Base-by-base conservation (phyloP, 306 rosid species). In the Echinosophora koreensis region DNA sequence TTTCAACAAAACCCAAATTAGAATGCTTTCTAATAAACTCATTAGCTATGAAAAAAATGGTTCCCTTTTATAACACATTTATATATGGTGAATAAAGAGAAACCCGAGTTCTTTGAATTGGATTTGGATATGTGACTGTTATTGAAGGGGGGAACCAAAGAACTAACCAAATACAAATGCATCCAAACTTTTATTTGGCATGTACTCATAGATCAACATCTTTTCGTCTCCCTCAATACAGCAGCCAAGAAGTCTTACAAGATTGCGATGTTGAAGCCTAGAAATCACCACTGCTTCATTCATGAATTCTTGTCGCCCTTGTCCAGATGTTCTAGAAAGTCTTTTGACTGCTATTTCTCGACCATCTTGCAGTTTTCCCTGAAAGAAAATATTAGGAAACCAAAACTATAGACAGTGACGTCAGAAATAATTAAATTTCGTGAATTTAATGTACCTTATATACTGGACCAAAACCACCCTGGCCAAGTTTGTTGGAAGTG, bases 231-330 rank as follows among this genome's bases (percentile, higher is more conserved):
- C 41, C 55, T 82, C 81, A 55, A 44, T 27, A 27, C 82, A 76
- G 1, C 78, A 82, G 2, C 85, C 85, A 14, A 69, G 55, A 28
- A 81, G 85, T 61, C 9, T 69, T 12, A 81, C 85, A 51, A 81
- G 81, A 50, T 81, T 81, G 5, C 85, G 69, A 17, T 76, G 85
- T 71, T 82, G 85, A 54, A 76, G 85, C 65, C 70, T 76, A 14
- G 74, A 82, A 39, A 82, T 54, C 22, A 82, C 74, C 0, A 22
- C 47, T 0, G 76, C 82, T 63, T 82, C 85, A 77, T 82, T 82
- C 78, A 41, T 76, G 66, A 82, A 82, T 44, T 82, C 85, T 12
- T 82, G 57, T 5, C 37, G 54, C 0, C 86, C 86, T 68, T 83
- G 81, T 15, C 81, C 49, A 61, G 83, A 78, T 61, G 60, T 38